Evolutionary conservation across 2,329 filamentous ascomycete species (phyloP).

Genomic region (Microdochium bolleyi): DNA sequence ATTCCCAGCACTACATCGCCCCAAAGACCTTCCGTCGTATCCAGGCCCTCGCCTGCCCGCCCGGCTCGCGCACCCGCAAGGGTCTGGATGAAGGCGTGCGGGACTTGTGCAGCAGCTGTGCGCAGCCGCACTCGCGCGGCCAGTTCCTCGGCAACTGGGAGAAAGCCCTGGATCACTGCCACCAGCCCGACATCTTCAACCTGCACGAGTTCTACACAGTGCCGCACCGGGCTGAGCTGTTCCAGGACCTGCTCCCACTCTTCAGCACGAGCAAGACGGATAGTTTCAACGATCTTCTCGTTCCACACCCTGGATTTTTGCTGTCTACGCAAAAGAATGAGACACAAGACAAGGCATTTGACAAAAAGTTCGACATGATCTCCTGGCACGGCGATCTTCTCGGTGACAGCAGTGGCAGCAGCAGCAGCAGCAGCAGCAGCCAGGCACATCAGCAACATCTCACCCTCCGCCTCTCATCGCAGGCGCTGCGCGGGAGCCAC

Average conservation of each 20-base stretch:
- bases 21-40: conserved; percentile 17
- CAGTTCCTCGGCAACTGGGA: conserved; percentile 62
- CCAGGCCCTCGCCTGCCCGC: conserved; percentile 48
- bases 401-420: conserved; percentile 30
- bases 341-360: conserved; percentile 36
- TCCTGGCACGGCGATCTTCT: conserved; percentile 70
- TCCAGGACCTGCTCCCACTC: conserved; percentile 60
- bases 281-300: conserved; percentile 69
- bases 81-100: conserved; percentile 55
- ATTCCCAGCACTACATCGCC: conserved; percentile 10
- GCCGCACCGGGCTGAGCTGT: conserved; percentile 52
- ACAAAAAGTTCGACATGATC: conserved; percentile 54
- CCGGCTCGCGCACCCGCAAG: conserved; percentile 50
- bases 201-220: conserved; percentile 68
- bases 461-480: too few relatives aligned
- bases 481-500: conserved; percentile 60
- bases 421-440: too few relatives aligned
- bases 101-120: conserved; percentile 57
- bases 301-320: conserved; percentile 45
- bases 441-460: conserved; percentile 11
- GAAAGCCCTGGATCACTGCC: conserved; percentile 58
- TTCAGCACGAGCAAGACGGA: conserved; percentile 69
- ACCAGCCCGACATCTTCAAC: conserved; percentile 67
- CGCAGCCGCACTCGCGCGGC: conserved; percentile 54
- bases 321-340: conserved; percentile 41